Evolutionary conservation across 352 stramenopile genomes (phyloP).

Genomic region (Pythium aquatile): DNA sequence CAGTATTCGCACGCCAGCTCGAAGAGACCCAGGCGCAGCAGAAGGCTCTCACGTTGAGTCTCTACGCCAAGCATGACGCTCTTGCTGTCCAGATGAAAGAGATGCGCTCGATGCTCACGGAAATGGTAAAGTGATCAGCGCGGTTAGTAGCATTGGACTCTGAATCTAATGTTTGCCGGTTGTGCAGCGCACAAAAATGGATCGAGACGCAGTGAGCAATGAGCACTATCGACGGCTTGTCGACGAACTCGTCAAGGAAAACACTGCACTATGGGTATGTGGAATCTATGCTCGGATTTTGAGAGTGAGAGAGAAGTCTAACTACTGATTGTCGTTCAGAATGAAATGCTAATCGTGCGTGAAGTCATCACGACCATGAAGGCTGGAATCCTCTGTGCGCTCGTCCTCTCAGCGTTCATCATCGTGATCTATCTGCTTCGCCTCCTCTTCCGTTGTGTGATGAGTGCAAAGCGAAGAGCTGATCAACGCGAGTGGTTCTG

Average conservation of each 20-base stretch:
- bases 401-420: constrained; percentile 66
- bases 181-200: constrained; percentile 19
- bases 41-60: constrained; percentile 16
- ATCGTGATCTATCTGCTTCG: constrained; percentile 75
- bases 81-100: constrained; percentile 51
- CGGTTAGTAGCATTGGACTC: not conserved
- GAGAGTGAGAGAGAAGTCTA: not conserved
- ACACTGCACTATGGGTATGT: constrained; percentile 30
- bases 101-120: constrained; percentile 45
- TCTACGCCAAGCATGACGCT: constrained; percentile 47
- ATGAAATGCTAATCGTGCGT: constrained; percentile 75
- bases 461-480: constrained; percentile 65
- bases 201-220: constrained; percentile 10
- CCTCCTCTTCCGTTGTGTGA: constrained; percentile 66
- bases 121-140: constrained; percentile 34
- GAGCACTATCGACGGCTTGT: constrained; percentile 21
- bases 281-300: not conserved
- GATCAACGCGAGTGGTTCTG: constrained; percentile 80
- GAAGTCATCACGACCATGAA: constrained; percentile 89
- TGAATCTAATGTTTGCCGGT: not conserved
- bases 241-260: constrained; percentile 29
- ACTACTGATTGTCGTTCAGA: constrained; percentile 30
- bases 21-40: constrained; percentile 58
- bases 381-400: constrained; percentile 69
- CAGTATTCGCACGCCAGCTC: constrained; percentile 44